phyloP scores from a whole-genome alignment of 2,329 filamentous ascomycete genomes.

The Macrophomina tecta region DNA sequence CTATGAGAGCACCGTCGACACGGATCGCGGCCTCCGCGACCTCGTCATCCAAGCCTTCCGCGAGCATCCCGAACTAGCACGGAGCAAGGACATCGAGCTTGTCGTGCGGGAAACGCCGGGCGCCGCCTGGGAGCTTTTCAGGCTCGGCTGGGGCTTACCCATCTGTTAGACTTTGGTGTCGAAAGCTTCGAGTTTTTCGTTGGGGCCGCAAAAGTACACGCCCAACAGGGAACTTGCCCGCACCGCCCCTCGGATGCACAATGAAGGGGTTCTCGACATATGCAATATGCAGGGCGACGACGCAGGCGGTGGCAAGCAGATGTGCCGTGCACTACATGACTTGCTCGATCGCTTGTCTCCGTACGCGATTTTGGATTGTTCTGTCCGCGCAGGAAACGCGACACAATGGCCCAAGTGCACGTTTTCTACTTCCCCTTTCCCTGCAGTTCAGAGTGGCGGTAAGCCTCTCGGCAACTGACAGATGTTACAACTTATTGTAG shows the following conservation, averaged over 20 bases:
- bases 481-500: conserved; percentile 12
- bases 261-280: not conserved
- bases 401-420: conserved; percentile 9
- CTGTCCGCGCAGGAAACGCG: not conserved
- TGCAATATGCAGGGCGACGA: conserved; percentile 21
- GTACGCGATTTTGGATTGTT: not conserved
- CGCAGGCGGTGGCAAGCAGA: conserved; percentile 5
- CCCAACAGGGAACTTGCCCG: not conserved
- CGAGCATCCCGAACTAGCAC: conserved; percentile 52
- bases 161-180: conserved; percentile 34
- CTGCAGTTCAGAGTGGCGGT: conserved; percentile 4
- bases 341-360: not conserved
- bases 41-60: conserved; percentile 56
- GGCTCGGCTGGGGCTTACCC: conserved; percentile 54
- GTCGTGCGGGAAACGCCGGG: conserved; percentile 52
- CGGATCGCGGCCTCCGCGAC: conserved; percentile 55
- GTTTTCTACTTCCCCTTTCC: not conserved
- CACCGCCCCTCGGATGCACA: not conserved
- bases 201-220: conserved; percentile 3
- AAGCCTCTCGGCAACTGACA: not conserved
- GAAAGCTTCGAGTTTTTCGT: not conserved
- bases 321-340: conserved; percentile 2
- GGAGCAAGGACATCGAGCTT: conserved; percentile 53
- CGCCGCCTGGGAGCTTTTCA: conserved; percentile 57
- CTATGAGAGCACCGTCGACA: conserved; percentile 57